Conservation (phyloP, 139 green algal genomes). For the Yamagishiella unicocca region DNA sequence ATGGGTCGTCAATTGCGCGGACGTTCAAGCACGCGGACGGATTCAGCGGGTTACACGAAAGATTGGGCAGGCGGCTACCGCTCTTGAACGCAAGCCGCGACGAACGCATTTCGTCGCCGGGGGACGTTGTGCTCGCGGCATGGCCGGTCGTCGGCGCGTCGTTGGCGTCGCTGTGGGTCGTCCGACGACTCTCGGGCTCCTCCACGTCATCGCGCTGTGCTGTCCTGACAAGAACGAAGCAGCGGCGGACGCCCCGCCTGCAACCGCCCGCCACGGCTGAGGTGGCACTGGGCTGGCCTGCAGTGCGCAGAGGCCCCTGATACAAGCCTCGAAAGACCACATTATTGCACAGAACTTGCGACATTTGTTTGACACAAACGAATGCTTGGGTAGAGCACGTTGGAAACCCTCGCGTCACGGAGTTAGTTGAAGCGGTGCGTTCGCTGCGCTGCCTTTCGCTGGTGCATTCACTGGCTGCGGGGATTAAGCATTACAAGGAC, state of each 20-base stretch:
- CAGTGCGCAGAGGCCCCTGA: too few relatives aligned
- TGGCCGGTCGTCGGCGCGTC: background rate
- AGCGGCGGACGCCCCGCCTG: background rate
- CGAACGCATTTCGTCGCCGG: background rate
- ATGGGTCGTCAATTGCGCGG: background rate
- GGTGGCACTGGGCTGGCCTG: too few relatives aligned
- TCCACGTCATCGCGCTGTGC: background rate
- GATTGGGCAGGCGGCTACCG: background rate
- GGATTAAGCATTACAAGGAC: too few relatives aligned
- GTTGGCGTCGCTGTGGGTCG: background rate
- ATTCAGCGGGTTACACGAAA: background rate
- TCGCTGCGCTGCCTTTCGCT: too few relatives aligned
- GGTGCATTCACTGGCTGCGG: too few relatives aligned
- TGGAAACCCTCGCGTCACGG: too few relatives aligned
- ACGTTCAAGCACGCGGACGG: background rate
- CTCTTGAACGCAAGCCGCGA: background rate
- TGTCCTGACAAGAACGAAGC: background rate
- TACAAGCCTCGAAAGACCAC: too few relatives aligned
- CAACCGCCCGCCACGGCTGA: slow-evolving; percentile 5
- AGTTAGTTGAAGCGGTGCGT: too few relatives aligned
- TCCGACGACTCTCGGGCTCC: background rate
- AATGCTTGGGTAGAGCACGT: too few relatives aligned
- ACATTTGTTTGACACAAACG: too few relatives aligned
- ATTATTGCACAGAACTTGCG: too few relatives aligned
- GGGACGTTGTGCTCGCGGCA: background rate